These are phyloP conservation scores for Stylosanthes scabra DNA, from an alignment of 331 rosid species.

Conservation along the genomic window DNA sequence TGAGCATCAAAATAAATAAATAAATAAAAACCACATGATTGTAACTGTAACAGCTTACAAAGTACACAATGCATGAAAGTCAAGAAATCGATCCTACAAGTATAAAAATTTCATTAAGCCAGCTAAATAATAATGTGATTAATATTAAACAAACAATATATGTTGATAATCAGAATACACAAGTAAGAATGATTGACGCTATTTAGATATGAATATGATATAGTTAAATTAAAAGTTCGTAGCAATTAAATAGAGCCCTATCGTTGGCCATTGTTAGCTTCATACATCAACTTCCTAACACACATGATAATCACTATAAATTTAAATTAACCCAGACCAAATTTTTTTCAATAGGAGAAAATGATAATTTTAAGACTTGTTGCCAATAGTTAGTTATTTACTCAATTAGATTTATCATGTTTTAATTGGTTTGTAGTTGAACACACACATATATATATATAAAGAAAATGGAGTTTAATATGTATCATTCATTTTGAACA, in stretches of 20 bases:
- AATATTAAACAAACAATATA: slow-evolving; percentile 20
- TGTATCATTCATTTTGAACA: too few relatives aligned
- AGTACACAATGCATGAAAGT: slow-evolving; percentile 73
- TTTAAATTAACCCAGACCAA: not conserved
- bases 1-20: not conserved
- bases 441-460: not conserved
- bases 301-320: not conserved
- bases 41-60: slow-evolving; percentile 86
- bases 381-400: not conserved
- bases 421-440: not conserved
- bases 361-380: not conserved
- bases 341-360: slow-evolving; percentile 8
- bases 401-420: slow-evolving; percentile 1
- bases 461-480: too few relatives aligned
- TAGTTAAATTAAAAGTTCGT: slow-evolving; percentile 8
- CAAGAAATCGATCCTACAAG: slow-evolving; percentile 82
- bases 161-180: slow-evolving; percentile 5
- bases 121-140: slow-evolving; percentile 9
- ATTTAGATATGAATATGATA: not conserved
- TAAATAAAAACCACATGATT: slow-evolving; percentile 18
- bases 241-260: slow-evolving; percentile 17
- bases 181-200: not conserved
- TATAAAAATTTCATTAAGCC: slow-evolving; percentile 36
- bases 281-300: not conserved
- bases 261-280: slow-evolving; percentile 7